Base-by-base conservation (phyloP, 1,284 basidiomycete species). In the Mycosarcoma maydis region DNA sequence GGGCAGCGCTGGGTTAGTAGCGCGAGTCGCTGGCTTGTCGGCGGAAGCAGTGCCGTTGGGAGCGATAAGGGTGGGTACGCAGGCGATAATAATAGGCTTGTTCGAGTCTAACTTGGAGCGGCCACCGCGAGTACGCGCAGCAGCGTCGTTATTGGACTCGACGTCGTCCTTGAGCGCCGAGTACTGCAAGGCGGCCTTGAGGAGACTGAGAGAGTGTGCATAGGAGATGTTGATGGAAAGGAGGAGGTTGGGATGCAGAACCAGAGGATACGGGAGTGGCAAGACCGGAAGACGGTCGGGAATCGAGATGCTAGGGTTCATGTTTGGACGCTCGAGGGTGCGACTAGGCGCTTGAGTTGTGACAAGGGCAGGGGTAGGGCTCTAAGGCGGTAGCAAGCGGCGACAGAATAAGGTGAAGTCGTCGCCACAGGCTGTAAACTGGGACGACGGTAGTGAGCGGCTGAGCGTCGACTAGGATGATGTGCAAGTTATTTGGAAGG, bases 211-310 rank as follows among this genome's bases (percentile, higher is more conserved):
- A 10, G 77, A 75, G 47, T 80, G 71, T 14, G 71, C 65, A 45
- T 81, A 78, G 3, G 72, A 71, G 41, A 80, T 58, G 34, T 75
- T 73, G 45, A 81, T 72, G 39, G 71, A 73, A 41, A 81, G 72
- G n/a, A 81, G 51, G 16, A 81, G 70, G 11, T 73, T 75, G 20
- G 80, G 80, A 50, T 80, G 76, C 26, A 81, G 61, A 16, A 81
- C 67, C 24, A 77, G 70, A 11, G 78, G 78, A 41, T 80, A 80
- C 2, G 78, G 78, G 8, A 81, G 68, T 7, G 65, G 72, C 43
- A 81, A 59, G 41, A 80, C 72, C 22, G 76, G 77, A 6, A 80
- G 72, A 30, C 71, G 57, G 23, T 72, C 51, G 0, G 77, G 78
- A 22, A 81, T 76, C 7, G 59, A 65, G 45, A 66, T 65, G 49